A percentile compares a stretch with the other conserved stretches of the same genome.
phyloP scores from a whole-genome alignment of 148 eudicot species.

The Pouteria glomerata region DNA sequence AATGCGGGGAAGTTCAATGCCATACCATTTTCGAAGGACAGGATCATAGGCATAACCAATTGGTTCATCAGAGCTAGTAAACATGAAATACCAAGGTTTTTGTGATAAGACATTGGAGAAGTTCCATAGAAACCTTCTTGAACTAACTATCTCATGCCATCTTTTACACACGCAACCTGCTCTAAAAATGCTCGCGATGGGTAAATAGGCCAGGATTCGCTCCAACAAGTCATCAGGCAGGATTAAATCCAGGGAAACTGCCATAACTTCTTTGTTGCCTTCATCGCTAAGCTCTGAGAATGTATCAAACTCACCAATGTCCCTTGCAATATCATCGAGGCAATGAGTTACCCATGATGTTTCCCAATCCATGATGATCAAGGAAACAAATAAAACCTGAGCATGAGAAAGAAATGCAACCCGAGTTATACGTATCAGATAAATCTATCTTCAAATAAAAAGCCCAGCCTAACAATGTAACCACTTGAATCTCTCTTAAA shows the following conservation, averaged over 20 bases:
- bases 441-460: neutral
- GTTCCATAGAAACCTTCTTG: constrained; percentile 73
- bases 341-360: constrained; percentile 61
- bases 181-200: constrained; percentile 71
- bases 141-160: constrained; percentile 78
- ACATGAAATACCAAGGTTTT: constrained; percentile 98
- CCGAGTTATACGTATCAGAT: neutral
- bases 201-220: constrained; percentile 72
- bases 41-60: constrained; percentile 86
- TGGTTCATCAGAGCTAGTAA: constrained; percentile 70
- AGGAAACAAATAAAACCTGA: constrained; percentile 7
- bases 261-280: constrained; percentile 29
- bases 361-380: constrained; percentile 54
- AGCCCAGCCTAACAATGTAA: neutral
- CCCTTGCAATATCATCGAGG: constrained; percentile 18
- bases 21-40: constrained; percentile 62
- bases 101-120: too few species aligned
- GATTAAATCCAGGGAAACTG: constrained; percentile 51
- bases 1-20: constrained; percentile 69
- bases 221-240: constrained; percentile 87
- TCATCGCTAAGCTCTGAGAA: constrained; percentile 45
- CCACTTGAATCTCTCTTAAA: constrained; percentile 1
- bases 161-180: constrained; percentile 86
- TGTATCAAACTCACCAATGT: constrained; percentile 28
- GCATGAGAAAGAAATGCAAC: neutral